Evolutionary conservation across 225 moss, liverwort and hornwort species (phyloP).

Genomic region (Climacium dendroides): DNA sequence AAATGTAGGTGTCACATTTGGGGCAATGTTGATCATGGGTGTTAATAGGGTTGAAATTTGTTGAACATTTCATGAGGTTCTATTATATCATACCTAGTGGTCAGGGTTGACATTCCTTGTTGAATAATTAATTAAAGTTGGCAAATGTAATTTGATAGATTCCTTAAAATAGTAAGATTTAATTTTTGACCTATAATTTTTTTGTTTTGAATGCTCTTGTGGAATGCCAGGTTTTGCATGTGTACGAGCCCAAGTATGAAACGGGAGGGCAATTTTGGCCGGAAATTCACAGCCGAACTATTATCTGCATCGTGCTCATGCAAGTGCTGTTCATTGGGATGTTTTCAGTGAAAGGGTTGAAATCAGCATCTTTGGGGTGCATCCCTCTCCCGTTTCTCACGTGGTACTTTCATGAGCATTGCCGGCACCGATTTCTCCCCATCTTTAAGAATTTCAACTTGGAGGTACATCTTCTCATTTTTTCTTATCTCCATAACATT

Average conservation of each 20-base stretch:
- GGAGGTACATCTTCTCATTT: conserved; percentile 35
- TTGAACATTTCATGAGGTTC: background rate
- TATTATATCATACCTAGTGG: too few species aligned
- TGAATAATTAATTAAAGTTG: background rate
- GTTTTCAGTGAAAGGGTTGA: conserved; percentile 52
- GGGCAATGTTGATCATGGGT: background rate
- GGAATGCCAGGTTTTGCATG: conserved; percentile 53
- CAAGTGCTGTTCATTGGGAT: conserved; percentile 90
- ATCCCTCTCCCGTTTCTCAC: conserved; percentile 66
- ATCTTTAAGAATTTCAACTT: conserved; percentile 41
- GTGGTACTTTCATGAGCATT: conserved; percentile 47
- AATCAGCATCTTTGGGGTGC: conserved; percentile 28
- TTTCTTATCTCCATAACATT: background rate
- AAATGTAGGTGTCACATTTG: background rate
- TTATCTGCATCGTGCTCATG: conserved; percentile 47
- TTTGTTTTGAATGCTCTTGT: background rate
- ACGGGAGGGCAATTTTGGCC: conserved; percentile 93
- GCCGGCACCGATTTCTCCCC: conserved; percentile 56
- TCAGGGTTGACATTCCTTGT: background rate
- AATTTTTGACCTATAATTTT: background rate
- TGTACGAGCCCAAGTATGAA: conserved; percentile 77
- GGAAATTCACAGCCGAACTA: conserved; percentile 56
- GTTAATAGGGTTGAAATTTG: background rate
- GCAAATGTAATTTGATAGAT: background rate
- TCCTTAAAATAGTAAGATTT: background rate